Base-by-base conservation (phyloP, 2,329 filamentous ascomycete genomes). In the Diaporthe citri region DNA sequence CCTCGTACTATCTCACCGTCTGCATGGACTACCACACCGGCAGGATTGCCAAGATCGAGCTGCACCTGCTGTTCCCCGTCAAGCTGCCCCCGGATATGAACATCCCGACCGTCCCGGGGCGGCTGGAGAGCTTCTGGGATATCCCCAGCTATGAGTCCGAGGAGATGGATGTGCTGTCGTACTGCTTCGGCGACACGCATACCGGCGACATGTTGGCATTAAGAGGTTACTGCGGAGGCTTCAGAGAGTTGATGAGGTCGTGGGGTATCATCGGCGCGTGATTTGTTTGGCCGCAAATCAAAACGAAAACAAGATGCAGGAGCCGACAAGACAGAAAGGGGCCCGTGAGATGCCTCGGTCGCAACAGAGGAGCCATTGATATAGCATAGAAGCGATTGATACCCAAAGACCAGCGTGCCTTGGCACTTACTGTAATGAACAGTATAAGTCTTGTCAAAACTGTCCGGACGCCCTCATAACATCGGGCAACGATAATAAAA, bases 41-140 rank as follows among this genome's bases (percentile, higher is more conserved):
- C 3, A 74, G 52, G n/a, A 46, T 72, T 25, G 34, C 36, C 67
- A 52, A 57, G 55, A 71, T 76, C 55, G 75, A 76, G 75, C 71
- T 74, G 31, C 75, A 76, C 55, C 62, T 76, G n/a, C 57, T 76
- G n/a, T 76, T 76, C 69, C 75, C 75, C 31, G 46, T 76, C 60
- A 74, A 72, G 67, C 60, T 76, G 28, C 75, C 75, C 28, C 59
- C 70, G n/a, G 75, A 72, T 36, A 72, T 76, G 75, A 28, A 51
- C 13, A 76, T 76, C 51, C 75, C 75, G n/a, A 51, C 43, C 13
- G 31, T 76, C 17, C 69, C 72, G 5, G 69, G 71, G 36, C 60
- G 69, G 6, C 72, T 76, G 17, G 41, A 48, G 22, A 70, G 28
- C 25, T 76, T 76, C 43, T 76, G 72, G 72, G 60, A 76, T 22